Conservation (phyloP, 768 basidiomycete species). For the Xanthoconium stramineum region DNA sequence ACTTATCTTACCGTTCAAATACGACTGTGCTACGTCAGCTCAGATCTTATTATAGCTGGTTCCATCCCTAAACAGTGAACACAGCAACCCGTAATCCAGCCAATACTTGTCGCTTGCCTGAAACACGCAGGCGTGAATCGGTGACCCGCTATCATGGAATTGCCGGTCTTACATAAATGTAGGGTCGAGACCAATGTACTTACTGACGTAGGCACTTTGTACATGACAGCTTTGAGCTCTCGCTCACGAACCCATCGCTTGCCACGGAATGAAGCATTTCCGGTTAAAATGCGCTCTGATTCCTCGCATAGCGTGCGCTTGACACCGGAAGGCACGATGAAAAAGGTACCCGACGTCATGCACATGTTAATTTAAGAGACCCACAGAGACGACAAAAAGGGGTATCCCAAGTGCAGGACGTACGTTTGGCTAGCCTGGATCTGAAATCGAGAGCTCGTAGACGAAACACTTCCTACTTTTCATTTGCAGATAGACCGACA, state of each 20-base stretch:
- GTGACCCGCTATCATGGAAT: neutral
- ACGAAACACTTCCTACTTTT: too few species aligned
- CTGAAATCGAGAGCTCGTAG: too few species aligned
- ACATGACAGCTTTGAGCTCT: neutral
- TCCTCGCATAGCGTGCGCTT: neutral
- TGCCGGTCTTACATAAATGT: neutral
- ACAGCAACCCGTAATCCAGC: neutral
- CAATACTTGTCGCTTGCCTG: too few species aligned
- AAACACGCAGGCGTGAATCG: neutral
- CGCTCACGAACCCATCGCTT: neutral
- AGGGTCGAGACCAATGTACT: neutral
- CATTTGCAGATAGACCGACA: too few species aligned
- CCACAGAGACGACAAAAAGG: too few species aligned
- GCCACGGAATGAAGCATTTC: neutral
- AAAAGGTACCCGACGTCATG: neutral
- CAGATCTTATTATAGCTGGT: neutral
- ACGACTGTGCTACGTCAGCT: too few species aligned
- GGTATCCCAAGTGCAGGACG: too few species aligned
- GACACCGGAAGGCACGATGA: neutral
- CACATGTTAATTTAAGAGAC: neutral
- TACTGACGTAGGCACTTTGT: neutral
- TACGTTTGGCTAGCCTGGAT: too few species aligned
- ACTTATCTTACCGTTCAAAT: too few species aligned
- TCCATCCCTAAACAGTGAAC: neutral
- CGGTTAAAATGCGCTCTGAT: neutral